These are phyloP conservation scores for Alternaria hordeiaustralica DNA, from an alignment of 2,329 filamentous ascomycete species.

Conservation along the genomic window DNA sequence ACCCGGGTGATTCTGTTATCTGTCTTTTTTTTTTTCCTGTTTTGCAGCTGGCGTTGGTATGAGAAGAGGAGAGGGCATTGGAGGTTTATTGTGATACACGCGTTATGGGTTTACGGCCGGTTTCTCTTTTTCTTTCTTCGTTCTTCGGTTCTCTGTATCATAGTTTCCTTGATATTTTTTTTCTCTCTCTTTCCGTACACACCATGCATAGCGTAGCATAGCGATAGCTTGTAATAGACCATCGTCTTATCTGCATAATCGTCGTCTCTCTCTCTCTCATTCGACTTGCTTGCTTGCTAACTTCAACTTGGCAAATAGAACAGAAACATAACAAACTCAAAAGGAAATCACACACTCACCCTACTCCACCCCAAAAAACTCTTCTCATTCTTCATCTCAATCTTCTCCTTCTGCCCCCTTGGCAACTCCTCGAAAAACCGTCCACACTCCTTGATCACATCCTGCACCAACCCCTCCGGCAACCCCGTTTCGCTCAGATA, in stretches of 20 bases:
- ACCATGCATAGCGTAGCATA: slow-evolving; percentile 5
- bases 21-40: background rate
- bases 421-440: slow-evolving; percentile 77
- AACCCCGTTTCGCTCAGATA: slow-evolving; percentile 76
- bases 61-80: background rate
- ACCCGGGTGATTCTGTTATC: slow-evolving; percentile 8
- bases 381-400: slow-evolving; percentile 59
- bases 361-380: slow-evolving; percentile 57
- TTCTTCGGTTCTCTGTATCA: slow-evolving; percentile 3
- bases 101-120: slow-evolving; percentile 8
- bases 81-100: background rate
- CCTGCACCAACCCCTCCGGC: slow-evolving; percentile 66
- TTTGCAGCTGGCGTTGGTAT: background rate
- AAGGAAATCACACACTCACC: slow-evolving; percentile 40
- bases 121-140: background rate
- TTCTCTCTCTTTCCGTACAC: background rate
- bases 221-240: slow-evolving; percentile 12
- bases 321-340: background rate
- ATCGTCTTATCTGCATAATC: background rate
- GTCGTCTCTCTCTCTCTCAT: background rate
- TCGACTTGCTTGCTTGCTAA: background rate
- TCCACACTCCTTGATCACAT: slow-evolving; percentile 71
- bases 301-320: background rate
- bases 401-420: slow-evolving; percentile 72
- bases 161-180: slow-evolving; percentile 1